Base-by-base conservation (phyloP, 495 filamentous ascomycete genomes). In the Diplogelasinospora grovesii region DNA sequence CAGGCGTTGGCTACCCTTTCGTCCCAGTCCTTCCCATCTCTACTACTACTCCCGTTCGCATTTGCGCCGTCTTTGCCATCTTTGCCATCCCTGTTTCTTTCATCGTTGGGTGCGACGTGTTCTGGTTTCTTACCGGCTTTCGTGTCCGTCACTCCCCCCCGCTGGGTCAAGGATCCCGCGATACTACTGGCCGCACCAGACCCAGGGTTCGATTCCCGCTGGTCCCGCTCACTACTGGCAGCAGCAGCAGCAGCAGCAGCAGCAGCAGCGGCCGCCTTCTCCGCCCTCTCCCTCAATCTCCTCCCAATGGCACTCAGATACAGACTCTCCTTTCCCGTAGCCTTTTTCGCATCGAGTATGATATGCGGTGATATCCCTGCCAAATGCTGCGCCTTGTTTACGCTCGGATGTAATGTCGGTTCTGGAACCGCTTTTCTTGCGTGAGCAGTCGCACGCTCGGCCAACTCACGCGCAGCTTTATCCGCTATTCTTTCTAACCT, bases 281-380 rank as follows among this genome's bases (percentile, higher is more conserved):
- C 56, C 16, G 30, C 35, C 5, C 48, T 32, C 16, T 36, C 67
- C 44, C 53, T 55, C 38, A 86, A 71, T 22, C 81, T 70, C 3
- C 66, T 53, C 5, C 77, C 77, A 34, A 90, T 85, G 42, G 82
- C 79, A 36, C 81, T 75, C 0, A 94, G 63, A 65, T 86, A 89
- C 28, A 81, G 70, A 3, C 79, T 81, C 50, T 90, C 84, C 22
- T 81, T 67, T 27, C 72, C 69, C 36, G 64, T 65, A 23, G 71
- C 70, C 52, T 69, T 69, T 28, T 74, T 70, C n/a, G 74, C 71
- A 41, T 77, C 73, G 35, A 70, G 60, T 47, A 77, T 72, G 42
- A 77, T 56, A 52, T 75, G 67, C 18, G 73, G 70, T 3, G 54
- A 41, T 4, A 74, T 55, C 15, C 61, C 56, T 3, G 59, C 50